phyloP scores from a whole-genome alignment of 106 monocot genomes.

The Platanthera guangdongensis region DNA sequence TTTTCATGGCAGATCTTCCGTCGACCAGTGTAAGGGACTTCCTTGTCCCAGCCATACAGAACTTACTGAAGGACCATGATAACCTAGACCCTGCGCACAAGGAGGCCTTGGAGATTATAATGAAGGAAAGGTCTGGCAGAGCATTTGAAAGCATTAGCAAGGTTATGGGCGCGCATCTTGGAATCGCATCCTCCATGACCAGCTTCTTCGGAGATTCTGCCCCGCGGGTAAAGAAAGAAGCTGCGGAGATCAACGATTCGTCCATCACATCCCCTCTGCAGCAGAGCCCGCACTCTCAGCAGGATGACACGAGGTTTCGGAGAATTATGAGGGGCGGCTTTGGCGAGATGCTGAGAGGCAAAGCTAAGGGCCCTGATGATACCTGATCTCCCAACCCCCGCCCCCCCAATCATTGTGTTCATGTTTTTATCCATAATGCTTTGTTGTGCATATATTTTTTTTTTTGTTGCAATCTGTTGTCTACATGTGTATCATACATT shows the following conservation, averaged over 20 bases:
- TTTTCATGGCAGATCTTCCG: constrained; percentile 56
- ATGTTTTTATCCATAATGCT: neutral
- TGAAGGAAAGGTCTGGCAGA: constrained; percentile 81
- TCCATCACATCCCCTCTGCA: constrained; percentile 6
- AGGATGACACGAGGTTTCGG: constrained; percentile 62
- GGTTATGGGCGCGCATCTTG: constrained; percentile 84
- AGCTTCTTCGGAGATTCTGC: constrained; percentile 79
- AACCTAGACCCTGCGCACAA: constrained; percentile 88
- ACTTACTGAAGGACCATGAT: constrained; percentile 80
- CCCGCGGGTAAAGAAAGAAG: constrained; percentile 59
- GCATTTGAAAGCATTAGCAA: constrained; percentile 75
- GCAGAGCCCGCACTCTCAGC: constrained; percentile 15
- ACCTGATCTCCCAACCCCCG: neutral
- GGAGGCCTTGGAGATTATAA: constrained; percentile 85
- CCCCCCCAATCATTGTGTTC: too few species aligned
- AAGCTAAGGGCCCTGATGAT: constrained; percentile 46
- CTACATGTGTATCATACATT: too few species aligned
- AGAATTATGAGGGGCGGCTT: constrained; percentile 78
- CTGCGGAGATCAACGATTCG: constrained; percentile 22
- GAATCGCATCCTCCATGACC: constrained; percentile 77
- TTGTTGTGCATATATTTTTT: too few species aligned
- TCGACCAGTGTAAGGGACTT: constrained; percentile 55
- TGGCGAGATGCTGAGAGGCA: constrained; percentile 69
- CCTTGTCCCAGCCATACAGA: constrained; percentile 77
- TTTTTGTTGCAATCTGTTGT: too few species aligned